Evolutionary conservation across 306 rosid genomes (phyloP), one percentile per base, ranked within the genome.

Genomic region (Cicer yamashitae): DNA sequence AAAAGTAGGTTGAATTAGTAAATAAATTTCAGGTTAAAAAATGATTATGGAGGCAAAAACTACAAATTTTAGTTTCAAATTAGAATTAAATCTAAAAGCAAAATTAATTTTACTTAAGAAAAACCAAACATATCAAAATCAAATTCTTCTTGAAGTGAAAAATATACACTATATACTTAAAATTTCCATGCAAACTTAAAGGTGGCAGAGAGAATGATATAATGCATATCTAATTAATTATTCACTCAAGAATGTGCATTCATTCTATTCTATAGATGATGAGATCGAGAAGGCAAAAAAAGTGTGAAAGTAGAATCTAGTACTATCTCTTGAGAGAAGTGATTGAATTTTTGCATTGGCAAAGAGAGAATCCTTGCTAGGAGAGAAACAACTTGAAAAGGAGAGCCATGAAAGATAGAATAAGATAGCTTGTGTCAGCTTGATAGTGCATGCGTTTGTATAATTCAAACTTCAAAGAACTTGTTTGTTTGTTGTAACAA

Each of bases 321-420:
- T 86, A 86, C 89, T 80, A 86, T 88, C 85, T 83, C 91, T 88
- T 83, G 91, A 90, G 81, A 79, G 91, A 78, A 83, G 96, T 83
- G 92, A 90, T 77, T 85, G 88, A 84, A 73, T 84, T 69, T 86
- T 82, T 76, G 79, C 64, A 74, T 71, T 79, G 86, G 71, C 86
- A 90, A 77, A 89, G 77, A 88, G 88, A 84, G 96, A 88, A 88
- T 90, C 87, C 88, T 47, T 88, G 92, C 76, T 80, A 82, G 63
- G 78, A 54, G 63, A 70, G 74, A 88, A 41, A 86, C 91, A 87
- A 86, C 91, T 86, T 85, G 71, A 84, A 90, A 90, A 88, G 91
- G 66, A 10, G 93, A 85, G 91, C 96, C 91, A 74, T 20, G 67
- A 67, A 37, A 74, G 77, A 76, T 37, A 82, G 84, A 69, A 60